Conservation (phyloP, 108 stramenopile species). For the Nitzschia sp. region DNA sequence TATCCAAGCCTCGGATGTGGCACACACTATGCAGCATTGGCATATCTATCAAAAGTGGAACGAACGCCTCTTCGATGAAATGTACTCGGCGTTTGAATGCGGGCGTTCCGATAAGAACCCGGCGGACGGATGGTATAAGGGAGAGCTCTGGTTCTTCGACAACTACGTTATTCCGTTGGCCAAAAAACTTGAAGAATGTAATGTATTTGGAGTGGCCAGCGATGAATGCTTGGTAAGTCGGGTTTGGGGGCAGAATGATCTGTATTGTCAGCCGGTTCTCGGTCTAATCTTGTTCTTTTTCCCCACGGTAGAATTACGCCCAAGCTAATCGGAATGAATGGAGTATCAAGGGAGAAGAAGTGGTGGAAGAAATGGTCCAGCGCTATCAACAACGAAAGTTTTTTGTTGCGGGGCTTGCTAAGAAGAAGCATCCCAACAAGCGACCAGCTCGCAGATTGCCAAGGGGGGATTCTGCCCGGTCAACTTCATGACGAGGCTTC, state of each 20-base stretch:
- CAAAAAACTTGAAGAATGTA: slow-evolving; percentile 34
- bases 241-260: too few relatives aligned
- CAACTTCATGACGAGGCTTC: too few relatives aligned
- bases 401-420: slow-evolving; percentile 18
- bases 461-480: not conserved
- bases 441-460: not conserved
- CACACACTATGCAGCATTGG: slow-evolving; percentile 55
- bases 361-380: slow-evolving; percentile 15
- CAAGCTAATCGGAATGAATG: slow-evolving; percentile 29
- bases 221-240: slow-evolving; percentile 26
- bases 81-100: slow-evolving; percentile 30
- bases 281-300: too few relatives aligned
- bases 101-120: slow-evolving; percentile 39
- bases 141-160: slow-evolving; percentile 49
- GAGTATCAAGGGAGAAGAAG: slow-evolving; percentile 24
- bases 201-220: slow-evolving; percentile 27
- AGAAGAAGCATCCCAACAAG: slow-evolving; percentile 13
- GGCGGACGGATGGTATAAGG: slow-evolving; percentile 51
- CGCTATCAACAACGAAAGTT: slow-evolving; percentile 16
- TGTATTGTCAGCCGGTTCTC: too few relatives aligned
- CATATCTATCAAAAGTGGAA: slow-evolving; percentile 50
- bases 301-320: too few relatives aligned
- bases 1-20: slow-evolving; percentile 47
- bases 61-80: slow-evolving; percentile 47
- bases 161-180: slow-evolving; percentile 33